phyloP scores from a whole-genome alignment of 192 early-diverging fungal species.

The Umbelopsis sp. region DNA sequence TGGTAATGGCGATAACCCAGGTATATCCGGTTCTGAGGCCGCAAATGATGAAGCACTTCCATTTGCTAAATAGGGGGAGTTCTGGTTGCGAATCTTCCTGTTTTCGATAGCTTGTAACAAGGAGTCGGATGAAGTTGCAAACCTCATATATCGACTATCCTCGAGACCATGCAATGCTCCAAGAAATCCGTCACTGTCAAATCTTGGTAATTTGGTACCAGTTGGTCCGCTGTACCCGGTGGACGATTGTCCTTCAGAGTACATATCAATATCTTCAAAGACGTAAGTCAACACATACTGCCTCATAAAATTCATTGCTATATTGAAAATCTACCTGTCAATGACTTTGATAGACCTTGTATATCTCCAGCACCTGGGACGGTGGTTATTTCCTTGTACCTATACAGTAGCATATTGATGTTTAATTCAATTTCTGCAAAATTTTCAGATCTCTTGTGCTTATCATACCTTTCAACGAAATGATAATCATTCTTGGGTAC shows the following conservation, averaged over 20 bases:
- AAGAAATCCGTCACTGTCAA: slow-evolving; percentile 34
- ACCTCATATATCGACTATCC: slow-evolving; percentile 71
- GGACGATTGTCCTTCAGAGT: not conserved
- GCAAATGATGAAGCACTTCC: slow-evolving; percentile 20
- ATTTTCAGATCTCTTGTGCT: too few species aligned
- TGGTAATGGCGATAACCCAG: not conserved
- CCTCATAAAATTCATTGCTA: not conserved
- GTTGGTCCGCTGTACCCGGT: slow-evolving; percentile 2
- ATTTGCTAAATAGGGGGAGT: slow-evolving; percentile 16
- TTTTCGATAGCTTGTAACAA: slow-evolving; percentile 69
- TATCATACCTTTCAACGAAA: too few species aligned
- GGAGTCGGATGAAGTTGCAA: slow-evolving; percentile 70
- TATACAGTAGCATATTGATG: too few species aligned
- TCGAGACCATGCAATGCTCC: slow-evolving; percentile 51
- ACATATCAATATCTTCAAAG: not conserved
- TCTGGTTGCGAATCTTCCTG: slow-evolving; percentile 41
- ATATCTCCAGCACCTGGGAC: too few species aligned
- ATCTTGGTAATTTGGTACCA: not conserved
- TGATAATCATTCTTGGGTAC: too few species aligned
- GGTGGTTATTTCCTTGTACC: too few species aligned
- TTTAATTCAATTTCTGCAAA: too few species aligned
- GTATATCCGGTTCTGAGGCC: slow-evolving; percentile 10
- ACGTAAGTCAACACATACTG: not conserved
- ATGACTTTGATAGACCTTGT: not conserved
- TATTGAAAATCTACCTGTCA: not conserved